phyloP scores from a whole-genome alignment of 176 grass and related monocot species.

The Eragrostis nindensis region DNA sequence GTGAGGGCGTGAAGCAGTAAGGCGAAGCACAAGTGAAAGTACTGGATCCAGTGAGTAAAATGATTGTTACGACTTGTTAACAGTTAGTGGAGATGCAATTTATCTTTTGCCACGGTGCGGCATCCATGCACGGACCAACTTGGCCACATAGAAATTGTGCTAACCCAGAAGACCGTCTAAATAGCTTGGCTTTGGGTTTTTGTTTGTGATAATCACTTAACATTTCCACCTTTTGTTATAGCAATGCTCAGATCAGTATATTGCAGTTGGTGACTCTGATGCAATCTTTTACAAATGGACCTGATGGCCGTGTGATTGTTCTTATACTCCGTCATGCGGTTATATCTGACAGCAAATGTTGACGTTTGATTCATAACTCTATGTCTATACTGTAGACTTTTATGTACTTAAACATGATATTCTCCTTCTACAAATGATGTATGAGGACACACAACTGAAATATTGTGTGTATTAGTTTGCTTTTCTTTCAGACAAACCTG shows the following conservation, averaged over 20 bases:
- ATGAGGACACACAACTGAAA: background rate
- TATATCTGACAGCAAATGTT: background rate
- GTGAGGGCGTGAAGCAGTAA: background rate
- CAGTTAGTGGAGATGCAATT: background rate
- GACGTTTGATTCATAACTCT: background rate
- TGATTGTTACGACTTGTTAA: background rate
- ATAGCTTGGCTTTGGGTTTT: background rate
- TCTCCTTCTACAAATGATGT: background rate
- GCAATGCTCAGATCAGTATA: background rate
- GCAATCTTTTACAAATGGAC: background rate
- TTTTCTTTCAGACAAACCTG: background rate
- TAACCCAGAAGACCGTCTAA: background rate
- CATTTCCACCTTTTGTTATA: background rate
- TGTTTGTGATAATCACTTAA: background rate
- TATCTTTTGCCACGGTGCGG: background rate
- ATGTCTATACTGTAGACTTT: background rate
- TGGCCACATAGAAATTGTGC: slow-evolving; percentile 7
- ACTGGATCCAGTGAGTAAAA: background rate
- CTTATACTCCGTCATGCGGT: too few species aligned
- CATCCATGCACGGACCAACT: background rate
- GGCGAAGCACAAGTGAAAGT: background rate
- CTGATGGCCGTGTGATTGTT: background rate
- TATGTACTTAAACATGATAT: background rate
- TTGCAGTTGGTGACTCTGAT: background rate
- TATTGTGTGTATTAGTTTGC: too few species aligned